Conservation (phyloP, 2,329 filamentous ascomycete species). For the Trichophyton mentagrophytes region DNA sequence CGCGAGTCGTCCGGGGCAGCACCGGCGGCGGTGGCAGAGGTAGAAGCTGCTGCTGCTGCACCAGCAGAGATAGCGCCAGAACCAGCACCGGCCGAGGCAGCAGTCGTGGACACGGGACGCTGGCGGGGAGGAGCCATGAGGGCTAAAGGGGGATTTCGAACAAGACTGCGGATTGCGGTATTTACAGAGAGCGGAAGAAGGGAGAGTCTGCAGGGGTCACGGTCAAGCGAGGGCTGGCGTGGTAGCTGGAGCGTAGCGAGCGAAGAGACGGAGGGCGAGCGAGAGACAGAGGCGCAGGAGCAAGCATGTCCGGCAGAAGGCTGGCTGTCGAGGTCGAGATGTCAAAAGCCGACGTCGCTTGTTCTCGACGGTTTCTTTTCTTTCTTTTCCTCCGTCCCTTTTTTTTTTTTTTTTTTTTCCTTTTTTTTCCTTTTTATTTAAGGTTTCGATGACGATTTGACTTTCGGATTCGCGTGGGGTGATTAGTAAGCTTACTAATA, state of each 20-base stretch:
- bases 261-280: not conserved
- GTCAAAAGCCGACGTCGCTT: not conserved
- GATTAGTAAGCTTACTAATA: not conserved
- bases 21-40: not conserved
- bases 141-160: not conserved
- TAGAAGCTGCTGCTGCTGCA: not conserved
- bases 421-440: constrained; percentile 16
- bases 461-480: not conserved
- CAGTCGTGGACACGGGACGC: constrained; percentile 21
- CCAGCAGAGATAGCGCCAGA: constrained; percentile 14
- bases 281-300: not conserved
- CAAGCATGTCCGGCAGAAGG: not conserved
- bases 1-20: constrained; percentile 33
- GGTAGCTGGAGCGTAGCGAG: not conserved
- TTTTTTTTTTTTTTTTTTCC: constrained; percentile 16
- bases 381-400: constrained; percentile 10
- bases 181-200: not conserved
- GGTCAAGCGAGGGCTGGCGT: not conserved
- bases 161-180: not conserved
- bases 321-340: not conserved
- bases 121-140: constrained; percentile 27
- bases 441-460: not conserved
- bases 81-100: not conserved
- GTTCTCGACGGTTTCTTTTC: constrained; percentile 20
- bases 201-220: not conserved